Evolutionary conservation across 148 eudicot species (phyloP).

Genomic region (Spergularia marina): DNA sequence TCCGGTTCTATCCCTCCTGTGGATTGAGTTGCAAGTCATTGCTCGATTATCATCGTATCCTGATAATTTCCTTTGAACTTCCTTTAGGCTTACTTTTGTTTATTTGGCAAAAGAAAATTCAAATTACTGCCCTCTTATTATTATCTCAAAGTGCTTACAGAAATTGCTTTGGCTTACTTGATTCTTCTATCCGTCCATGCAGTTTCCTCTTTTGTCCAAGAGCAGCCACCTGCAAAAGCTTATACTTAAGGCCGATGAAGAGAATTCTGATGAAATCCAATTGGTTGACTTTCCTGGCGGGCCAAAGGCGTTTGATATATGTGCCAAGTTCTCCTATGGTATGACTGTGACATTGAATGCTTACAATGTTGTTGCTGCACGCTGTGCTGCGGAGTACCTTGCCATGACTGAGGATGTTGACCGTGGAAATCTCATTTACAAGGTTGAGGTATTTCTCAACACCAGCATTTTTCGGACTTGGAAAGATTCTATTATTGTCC

Average conservation of each 20-base stretch:
- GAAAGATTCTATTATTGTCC: conserved; percentile 86
- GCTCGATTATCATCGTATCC: neutral
- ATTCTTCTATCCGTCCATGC: conserved; percentile 21
- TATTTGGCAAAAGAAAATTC: neutral
- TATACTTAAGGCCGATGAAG: conserved; percentile 51
- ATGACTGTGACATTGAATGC: conserved; percentile 74
- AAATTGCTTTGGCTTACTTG: neutral
- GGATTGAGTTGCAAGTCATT: neutral
- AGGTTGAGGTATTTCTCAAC: conserved; percentile 80
- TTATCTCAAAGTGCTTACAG: neutral
- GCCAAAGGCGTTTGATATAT: conserved; percentile 76
- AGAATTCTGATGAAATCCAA: conserved; percentile 47
- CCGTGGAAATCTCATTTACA: conserved; percentile 65
- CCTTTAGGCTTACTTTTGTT: neutral
- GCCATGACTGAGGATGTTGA: conserved; percentile 80
- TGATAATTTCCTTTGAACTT: neutral
- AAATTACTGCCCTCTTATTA: neutral
- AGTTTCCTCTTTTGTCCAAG: conserved; percentile 90
- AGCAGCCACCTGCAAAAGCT: conserved; percentile 68
- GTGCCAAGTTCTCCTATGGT: conserved; percentile 89
- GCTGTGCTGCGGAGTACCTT: conserved; percentile 90
- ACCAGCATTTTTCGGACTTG: conserved; percentile 71
- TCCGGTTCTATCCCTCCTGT: neutral
- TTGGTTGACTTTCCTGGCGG: conserved; percentile 71
- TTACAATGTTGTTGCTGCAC: conserved; percentile 78